These are phyloP conservation scores for Aeschynomene evenia DNA, from an alignment of 306 rosid species.

Conservation along the genomic window DNA sequence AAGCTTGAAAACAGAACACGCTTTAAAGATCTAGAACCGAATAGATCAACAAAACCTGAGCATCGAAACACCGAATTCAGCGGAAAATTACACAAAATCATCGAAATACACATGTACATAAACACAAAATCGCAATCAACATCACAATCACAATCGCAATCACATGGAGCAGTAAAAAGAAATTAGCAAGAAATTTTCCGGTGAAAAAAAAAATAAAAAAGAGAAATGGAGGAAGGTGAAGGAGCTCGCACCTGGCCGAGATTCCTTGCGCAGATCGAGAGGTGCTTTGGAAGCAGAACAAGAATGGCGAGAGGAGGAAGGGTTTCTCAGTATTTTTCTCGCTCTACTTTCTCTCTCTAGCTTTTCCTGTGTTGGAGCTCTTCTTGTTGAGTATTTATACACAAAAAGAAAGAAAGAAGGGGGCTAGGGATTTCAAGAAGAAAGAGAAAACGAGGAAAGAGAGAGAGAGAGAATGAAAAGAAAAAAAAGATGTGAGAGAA, in stretches of 20 bases:
- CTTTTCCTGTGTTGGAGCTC: conserved; percentile 46
- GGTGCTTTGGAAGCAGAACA: conserved; percentile 36
- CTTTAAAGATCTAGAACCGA: conserved; percentile 52
- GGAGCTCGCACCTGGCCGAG: conserved; percentile 41
- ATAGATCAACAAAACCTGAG: conserved; percentile 60
- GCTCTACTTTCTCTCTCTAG: conserved; percentile 77
- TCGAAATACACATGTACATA: neutral
- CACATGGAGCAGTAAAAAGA: conserved; percentile 12
- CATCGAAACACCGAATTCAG: conserved; percentile 41
- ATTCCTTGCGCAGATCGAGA: conserved; percentile 71
- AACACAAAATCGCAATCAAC: conserved; percentile 2
- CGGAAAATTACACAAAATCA: neutral
- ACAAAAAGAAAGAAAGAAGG: conserved; percentile 13
- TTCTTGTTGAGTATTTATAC: conserved; percentile 72
- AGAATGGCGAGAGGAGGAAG: conserved; percentile 35
- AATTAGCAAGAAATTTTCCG: too few relatives aligned
- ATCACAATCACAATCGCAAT: conserved; percentile 15
- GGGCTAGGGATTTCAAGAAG: conserved; percentile 87
- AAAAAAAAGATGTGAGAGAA: neutral
- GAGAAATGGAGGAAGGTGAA: conserved; percentile 28
- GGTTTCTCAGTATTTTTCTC: conserved; percentile 50
- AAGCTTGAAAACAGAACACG: conserved; percentile 2
- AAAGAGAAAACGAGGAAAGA: conserved; percentile 41
- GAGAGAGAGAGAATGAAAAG: conserved; percentile 13
- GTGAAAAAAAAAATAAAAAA: neutral